Base-by-base conservation (phyloP, 1,139 yeast species). In the Blastobotrys raffinosifermentans region DNA sequence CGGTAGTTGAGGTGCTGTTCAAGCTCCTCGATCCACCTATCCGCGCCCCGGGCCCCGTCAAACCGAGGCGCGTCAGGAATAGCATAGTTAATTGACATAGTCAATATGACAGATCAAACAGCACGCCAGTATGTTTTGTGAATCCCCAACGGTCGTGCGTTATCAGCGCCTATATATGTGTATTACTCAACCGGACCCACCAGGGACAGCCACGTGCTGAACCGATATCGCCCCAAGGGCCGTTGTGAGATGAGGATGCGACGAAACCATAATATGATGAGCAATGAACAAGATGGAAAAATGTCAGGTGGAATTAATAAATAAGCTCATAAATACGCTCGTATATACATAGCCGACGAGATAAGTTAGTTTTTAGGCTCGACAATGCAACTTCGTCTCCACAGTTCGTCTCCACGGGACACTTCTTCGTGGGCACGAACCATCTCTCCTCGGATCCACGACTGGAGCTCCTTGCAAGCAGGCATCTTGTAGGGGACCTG, bases 401-500 rank as follows among this genome's bases (percentile, higher is more conserved):
- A 62, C 30, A 60, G 52, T 2, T 54, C 61, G 34, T 62, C 61
- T 16, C 61, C 66, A 25, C 48, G 49, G 7, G 50, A 43, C 5
- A 58, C 58, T 19, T 48, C 45, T 10, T 51, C 47, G 39, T 58
- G 58, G 9, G 63, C 49, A 21, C 51, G 48, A 15, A 49, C 49
- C 64, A 61, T 58, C 37, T 60, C 64, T n/a, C 49, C 45, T 21
- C 50, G 47, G 10, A 62, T 49, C 66, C 65, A 61, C 5, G 51
- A 41, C 39, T 59, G 64, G 30, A 62, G 44, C 32, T 53, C 55
- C 15, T 49, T 40, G 22, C 49, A 43, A 3, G 47, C 44, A 11
- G 45, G 45, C 32, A 55, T 42, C 10, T 43, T 43, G 55, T 80
- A 83, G 0, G 55, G 80, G 70, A 37, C 79, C 60, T 87, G 96